phyloP scores from a whole-genome alignment of 768 basidiomycete genomes.

The Serendipita vermifera region DNA sequence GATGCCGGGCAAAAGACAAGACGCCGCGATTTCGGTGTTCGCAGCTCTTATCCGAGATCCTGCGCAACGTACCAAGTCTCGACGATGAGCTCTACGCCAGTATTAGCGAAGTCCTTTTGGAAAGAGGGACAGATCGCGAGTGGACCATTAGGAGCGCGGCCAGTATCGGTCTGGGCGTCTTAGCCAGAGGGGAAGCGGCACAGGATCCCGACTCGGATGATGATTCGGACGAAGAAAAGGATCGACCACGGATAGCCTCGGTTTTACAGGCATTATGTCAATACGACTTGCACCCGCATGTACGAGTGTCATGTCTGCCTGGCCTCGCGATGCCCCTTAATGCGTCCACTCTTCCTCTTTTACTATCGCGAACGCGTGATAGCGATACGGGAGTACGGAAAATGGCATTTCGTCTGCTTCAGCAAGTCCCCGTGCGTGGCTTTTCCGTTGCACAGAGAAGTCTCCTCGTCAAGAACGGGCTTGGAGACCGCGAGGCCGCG shows the following conservation, averaged over 20 bases:
- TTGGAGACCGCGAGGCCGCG: conserved; percentile 68
- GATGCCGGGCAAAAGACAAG: conserved; percentile 5
- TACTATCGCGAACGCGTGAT: conserved; percentile 71
- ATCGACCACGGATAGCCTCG: not conserved
- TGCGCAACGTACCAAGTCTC: not conserved
- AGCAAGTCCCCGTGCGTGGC: conserved; percentile 25
- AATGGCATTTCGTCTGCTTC: conserved; percentile 34
- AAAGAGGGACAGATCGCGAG: not conserved
- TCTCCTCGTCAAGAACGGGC: conserved; percentile 62
- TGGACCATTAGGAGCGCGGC: not conserved
- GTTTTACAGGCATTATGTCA: not conserved
- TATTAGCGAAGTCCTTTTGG: not conserved
- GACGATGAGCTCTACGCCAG: not conserved
- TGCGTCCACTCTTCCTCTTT: conserved; percentile 40
- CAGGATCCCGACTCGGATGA: not conserved
- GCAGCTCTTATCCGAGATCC: conserved; percentile 2
- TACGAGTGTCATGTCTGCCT: not conserved
- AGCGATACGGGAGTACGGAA: conserved; percentile 62
- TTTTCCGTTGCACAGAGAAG: conserved; percentile 65
- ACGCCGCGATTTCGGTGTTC: conserved; percentile 1
- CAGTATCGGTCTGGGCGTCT: not conserved
- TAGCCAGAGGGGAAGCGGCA: not conserved
- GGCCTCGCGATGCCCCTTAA: conserved; percentile 35
- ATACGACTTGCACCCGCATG: not conserved
- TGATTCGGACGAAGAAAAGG: not conserved